A percentile compares a stretch with the other conserved stretches of the same genome.
phyloP scores from a whole-genome alignment of 805 yeast species.

The Starmerella kuoi region DNA sequence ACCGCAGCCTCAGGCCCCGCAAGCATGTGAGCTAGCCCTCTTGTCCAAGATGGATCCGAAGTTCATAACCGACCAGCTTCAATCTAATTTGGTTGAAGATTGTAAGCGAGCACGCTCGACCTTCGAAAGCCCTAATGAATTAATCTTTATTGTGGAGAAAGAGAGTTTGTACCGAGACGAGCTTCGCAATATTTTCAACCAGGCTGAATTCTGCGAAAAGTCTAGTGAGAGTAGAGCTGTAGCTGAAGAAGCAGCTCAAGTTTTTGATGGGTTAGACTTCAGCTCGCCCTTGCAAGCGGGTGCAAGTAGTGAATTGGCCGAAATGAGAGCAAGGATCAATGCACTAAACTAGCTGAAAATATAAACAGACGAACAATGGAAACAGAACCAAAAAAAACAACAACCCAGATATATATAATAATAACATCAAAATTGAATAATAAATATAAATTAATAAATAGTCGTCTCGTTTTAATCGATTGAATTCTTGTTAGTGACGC shows the following conservation, averaged over 20 bases:
- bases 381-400: too few species aligned
- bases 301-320: constrained; percentile 4
- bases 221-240: background rate
- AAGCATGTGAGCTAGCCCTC: constrained; percentile 11
- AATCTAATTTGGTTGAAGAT: constrained; percentile 12
- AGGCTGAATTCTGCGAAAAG: constrained; percentile 1
- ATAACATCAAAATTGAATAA: too few species aligned
- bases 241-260: background rate
- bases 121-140: constrained; percentile 23
- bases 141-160: constrained; percentile 55
- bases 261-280: constrained; percentile 7
- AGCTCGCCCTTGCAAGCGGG: constrained; percentile 5
- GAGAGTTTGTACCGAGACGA: constrained; percentile 53
- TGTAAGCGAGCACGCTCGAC: constrained; percentile 22
- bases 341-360: constrained; percentile 2
- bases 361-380: too few species aligned
- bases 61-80: constrained; percentile 6
- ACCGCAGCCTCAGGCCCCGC: constrained; percentile 7
- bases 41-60: constrained; percentile 7
- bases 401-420: too few species aligned
- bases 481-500: constrained; percentile 30
- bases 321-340: constrained; percentile 1
- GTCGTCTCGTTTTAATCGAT: too few species aligned
- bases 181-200: constrained; percentile 22
- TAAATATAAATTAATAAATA: constrained; percentile 1